A percentile compares a stretch with the other conserved stretches of the same genome.
Evolutionary conservation across 2,329 filamentous ascomycete species (phyloP).

Genomic region (Blastomyces silverae): DNA sequence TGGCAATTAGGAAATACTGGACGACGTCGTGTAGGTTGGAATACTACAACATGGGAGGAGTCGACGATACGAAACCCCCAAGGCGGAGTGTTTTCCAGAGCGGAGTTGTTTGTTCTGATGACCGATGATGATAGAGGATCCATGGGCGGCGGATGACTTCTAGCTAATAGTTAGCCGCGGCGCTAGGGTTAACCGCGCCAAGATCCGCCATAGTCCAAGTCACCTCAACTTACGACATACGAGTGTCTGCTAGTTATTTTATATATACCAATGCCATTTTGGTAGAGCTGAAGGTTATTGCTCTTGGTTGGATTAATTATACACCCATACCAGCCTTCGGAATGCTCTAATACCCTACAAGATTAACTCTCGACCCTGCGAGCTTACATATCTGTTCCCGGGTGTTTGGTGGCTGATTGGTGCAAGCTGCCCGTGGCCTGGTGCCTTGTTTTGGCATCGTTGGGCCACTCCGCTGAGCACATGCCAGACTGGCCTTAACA

Average conservation of each 20-base stretch:
- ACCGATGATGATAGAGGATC: not conserved
- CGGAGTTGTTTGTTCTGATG: not conserved
- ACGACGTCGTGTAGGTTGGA: slow-evolving; percentile 1
- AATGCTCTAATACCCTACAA: not conserved
- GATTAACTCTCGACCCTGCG: not conserved
- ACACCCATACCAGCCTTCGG: not conserved
- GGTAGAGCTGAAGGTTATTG: not conserved
- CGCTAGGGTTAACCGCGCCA: not conserved
- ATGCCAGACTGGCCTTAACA: slow-evolving; percentile 8
- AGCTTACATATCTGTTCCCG: not conserved
- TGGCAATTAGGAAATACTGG: slow-evolving; percentile 16
- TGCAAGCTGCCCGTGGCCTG: not conserved
- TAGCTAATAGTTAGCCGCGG: not conserved
- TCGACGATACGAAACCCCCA: not conserved
- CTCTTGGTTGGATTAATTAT: not conserved
- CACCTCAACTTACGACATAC: not conserved
- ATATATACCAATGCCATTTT: not conserved
- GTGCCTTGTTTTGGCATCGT: not conserved
- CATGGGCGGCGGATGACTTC: not conserved
- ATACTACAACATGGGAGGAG: not conserved
- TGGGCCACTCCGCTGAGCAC: not conserved
- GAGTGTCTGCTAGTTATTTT: not conserved
- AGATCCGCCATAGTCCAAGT: not conserved
- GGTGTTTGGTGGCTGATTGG: not conserved
- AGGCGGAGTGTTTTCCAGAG: not conserved